phyloP scores from a whole-genome alignment of 768 basidiomycete genomes.

The Psilocybe cubensis region DNA sequence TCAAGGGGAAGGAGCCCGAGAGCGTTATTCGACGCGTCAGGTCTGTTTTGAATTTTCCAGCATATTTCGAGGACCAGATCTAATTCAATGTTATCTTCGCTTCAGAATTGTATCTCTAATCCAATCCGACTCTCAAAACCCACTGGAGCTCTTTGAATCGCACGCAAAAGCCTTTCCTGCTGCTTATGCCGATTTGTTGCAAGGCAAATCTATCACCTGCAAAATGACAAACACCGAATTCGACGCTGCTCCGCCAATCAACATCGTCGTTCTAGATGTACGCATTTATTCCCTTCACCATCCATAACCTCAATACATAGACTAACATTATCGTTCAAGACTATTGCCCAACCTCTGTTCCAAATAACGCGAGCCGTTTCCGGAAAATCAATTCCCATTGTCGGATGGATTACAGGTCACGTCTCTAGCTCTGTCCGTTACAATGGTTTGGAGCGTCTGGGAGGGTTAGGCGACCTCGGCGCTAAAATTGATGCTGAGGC shows the following conservation, averaged over 20 bases:
- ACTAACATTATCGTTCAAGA: conserved; percentile 1
- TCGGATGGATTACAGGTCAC: conserved; percentile 5
- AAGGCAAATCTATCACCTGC: conserved; percentile 9
- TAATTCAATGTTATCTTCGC: not conserved
- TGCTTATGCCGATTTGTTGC: not conserved
- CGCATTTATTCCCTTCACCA: not conserved
- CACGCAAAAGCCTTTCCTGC: conserved; percentile 5
- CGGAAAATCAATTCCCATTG: conserved; percentile 10
- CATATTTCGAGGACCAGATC: not conserved
- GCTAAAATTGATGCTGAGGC: conserved; percentile 13
- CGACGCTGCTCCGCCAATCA: conserved; percentile 8
- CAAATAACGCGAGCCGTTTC: conserved; percentile 10
- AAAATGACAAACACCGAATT: conserved; percentile 3
- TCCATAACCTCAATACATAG: too few relatives aligned
- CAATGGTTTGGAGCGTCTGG: conserved; percentile 7
- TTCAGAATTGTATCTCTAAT: conserved; percentile 7
- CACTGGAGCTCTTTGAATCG: conserved; percentile 3
- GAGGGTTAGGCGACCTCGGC: conserved; percentile 13
- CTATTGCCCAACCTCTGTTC: conserved; percentile 5
- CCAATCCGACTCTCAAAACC: not conserved
- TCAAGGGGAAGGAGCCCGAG: not conserved
- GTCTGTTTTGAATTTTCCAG: not conserved
- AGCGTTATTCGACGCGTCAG: conserved; percentile 1
- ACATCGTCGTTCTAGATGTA: conserved; percentile 13
- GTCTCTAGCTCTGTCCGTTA: conserved; percentile 3